Evolutionary conservation across 768 basidiomycete genomes (phyloP).

Genomic region (Exidia glandulosa): DNA sequence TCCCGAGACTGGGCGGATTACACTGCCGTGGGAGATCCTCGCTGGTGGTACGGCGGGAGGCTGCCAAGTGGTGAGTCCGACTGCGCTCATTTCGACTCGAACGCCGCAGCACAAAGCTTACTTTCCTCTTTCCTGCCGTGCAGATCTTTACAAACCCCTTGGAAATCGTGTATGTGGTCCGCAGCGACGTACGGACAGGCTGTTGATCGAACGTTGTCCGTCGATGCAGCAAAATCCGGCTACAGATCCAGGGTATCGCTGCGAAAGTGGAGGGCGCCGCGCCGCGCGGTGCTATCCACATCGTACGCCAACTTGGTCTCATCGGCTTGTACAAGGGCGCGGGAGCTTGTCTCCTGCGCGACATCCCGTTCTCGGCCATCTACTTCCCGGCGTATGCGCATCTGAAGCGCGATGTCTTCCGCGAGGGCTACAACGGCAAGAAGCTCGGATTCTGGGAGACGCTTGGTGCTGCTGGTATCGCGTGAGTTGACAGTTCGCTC

Average conservation of each 20-base stretch:
- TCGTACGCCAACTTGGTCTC: slow-evolving; percentile 85
- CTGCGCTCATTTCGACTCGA: too few relatives aligned
- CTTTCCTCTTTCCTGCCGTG: slow-evolving; percentile 7
- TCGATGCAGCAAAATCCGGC: slow-evolving; percentile 87
- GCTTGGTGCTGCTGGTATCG: slow-evolving; percentile 67
- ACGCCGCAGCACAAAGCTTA: neutral
- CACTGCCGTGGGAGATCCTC: slow-evolving; percentile 77
- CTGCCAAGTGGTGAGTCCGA: slow-evolving; percentile 82
- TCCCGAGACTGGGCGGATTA: slow-evolving; percentile 91
- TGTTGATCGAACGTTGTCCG: slow-evolving; percentile 1
- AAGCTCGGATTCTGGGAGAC: slow-evolving; percentile 85
- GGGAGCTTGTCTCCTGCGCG: slow-evolving; percentile 84
- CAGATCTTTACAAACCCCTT: slow-evolving; percentile 96
- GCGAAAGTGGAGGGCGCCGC: slow-evolving; percentile 73
- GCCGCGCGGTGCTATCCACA: slow-evolving; percentile 82
- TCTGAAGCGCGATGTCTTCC: slow-evolving; percentile 86
- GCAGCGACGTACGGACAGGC: neutral
- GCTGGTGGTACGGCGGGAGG: slow-evolving; percentile 93
- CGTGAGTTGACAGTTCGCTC: slow-evolving; percentile 37
- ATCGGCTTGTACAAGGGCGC: slow-evolving; percentile 90
- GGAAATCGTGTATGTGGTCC: slow-evolving; percentile 71
- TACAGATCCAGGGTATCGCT: slow-evolving; percentile 93
- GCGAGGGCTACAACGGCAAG: slow-evolving; percentile 93
- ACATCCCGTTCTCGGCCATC: slow-evolving; percentile 95
- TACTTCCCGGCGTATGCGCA: slow-evolving; percentile 86